These are phyloP conservation scores for Bipolaris zeicola DNA, from an alignment of 2,329 filamentous ascomycete genomes.

Conservation along the genomic window DNA sequence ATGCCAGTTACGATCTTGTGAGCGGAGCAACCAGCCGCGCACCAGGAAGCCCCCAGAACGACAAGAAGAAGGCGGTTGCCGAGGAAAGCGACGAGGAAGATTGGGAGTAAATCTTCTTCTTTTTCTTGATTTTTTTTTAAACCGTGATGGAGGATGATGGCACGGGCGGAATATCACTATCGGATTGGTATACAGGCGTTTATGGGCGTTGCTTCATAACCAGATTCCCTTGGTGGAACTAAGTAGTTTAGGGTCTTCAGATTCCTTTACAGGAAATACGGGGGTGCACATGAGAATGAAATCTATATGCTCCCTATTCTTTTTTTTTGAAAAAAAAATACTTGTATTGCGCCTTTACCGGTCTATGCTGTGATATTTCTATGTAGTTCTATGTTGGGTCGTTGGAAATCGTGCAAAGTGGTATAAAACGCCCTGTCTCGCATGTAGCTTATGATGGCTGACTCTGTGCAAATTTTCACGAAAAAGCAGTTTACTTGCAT, in stretches of 20 bases:
- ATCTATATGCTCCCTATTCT: no score
- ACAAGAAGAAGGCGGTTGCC: slow-evolving; percentile 51
- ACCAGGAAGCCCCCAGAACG: slow-evolving; percentile 67
- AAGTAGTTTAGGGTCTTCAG: not conserved
- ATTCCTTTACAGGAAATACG: not conserved
- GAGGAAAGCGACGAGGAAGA: slow-evolving; percentile 73
- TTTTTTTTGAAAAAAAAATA: no score
- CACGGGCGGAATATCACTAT: not conserved
- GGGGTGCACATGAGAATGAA: not conserved
- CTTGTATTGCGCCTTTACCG: not conserved
- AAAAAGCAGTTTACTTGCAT: not conserved
- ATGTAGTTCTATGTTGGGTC: not conserved
- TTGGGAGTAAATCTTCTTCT: slow-evolving; percentile 64
- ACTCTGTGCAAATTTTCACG: no score
- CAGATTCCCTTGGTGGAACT: not conserved
- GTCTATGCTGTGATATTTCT: slow-evolving; percentile 1
- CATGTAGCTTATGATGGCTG: not conserved
- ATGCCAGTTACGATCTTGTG: slow-evolving; percentile 94
- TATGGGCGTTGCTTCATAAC: not conserved
- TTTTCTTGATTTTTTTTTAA: not conserved
- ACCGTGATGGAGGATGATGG: not conserved
- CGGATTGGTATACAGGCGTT: not conserved
- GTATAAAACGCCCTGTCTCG: not conserved
- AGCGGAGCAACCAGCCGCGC: slow-evolving; percentile 76
- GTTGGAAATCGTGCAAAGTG: not conserved